A percentile compares a stretch with the other conserved stretches of the same genome.
Conservation (phyloP, 345 rosid species). For the Ricinus communis region DNA sequence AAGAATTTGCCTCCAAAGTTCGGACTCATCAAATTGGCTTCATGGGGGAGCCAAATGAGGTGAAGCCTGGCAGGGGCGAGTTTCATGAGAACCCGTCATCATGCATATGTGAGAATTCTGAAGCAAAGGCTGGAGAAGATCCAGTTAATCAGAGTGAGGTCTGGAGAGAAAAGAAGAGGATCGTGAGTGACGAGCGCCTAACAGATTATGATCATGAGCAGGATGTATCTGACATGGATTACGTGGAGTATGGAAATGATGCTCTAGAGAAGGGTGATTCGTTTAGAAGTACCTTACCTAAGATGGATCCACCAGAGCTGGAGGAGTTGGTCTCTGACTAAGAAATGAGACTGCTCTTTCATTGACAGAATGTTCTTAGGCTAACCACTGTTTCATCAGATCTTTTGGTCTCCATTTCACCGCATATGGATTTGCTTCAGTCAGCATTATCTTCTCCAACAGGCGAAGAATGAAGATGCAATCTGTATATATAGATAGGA, state of each 20-base stretch:
- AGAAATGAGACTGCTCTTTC: conserved; percentile 8
- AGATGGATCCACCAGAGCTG: conserved; percentile 36
- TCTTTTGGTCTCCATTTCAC: neutral
- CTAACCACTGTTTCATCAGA: conserved; percentile 5
- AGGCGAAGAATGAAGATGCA: neutral
- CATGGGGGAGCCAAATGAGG: conserved; percentile 88
- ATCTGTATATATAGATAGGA: conserved; percentile 13
- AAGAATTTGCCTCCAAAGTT: conserved; percentile 66
- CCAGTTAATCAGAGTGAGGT: neutral
- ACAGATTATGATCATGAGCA: conserved; percentile 46
- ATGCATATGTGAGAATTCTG: conserved; percentile 65
- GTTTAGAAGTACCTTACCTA: conserved; percentile 13
- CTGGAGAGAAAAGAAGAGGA: conserved; percentile 6
- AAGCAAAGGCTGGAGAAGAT: conserved; percentile 32
- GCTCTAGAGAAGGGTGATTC: conserved; percentile 21
- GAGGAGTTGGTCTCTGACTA: conserved; percentile 49
- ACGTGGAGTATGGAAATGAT: conserved; percentile 23
- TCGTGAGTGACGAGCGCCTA: conserved; percentile 22
- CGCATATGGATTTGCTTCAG: neutral
- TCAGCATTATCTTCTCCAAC: neutral
- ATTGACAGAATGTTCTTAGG: neutral
- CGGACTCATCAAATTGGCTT: conserved; percentile 61
- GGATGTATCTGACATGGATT: conserved; percentile 44
- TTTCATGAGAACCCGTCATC: conserved; percentile 85
- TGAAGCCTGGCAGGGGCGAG: conserved; percentile 73